A percentile compares a stretch with the other conserved stretches of the same genome.
Evolutionary conservation across 176 grass and related monocot species (phyloP).

Genomic region (Avena atlantica): DNA sequence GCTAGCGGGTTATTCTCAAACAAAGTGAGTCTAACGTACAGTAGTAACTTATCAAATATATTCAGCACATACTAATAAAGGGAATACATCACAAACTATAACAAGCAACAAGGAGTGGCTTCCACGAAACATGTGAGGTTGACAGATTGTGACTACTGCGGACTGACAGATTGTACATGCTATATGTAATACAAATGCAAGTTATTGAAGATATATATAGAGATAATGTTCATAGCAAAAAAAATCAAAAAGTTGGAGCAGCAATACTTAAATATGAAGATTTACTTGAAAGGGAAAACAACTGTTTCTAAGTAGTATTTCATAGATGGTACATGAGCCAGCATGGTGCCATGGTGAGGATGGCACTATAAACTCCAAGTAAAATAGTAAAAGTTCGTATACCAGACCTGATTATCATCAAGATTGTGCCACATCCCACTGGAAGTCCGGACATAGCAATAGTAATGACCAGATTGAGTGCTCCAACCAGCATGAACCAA

Average conservation of each 20-base stretch:
- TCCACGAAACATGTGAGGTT: not conserved
- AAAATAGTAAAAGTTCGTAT: slow-evolving; percentile 28
- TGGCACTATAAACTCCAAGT: slow-evolving; percentile 18
- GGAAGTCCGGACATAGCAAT: slow-evolving; percentile 94
- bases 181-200: slow-evolving; percentile 8
- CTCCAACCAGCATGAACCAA: slow-evolving; percentile 93
- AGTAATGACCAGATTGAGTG: slow-evolving; percentile 96
- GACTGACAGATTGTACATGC: not conserved
- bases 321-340: slow-evolving; percentile 1
- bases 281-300: not conserved
- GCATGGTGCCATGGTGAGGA: not conserved
- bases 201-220: not conserved
- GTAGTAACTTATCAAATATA: slow-evolving; percentile 15
- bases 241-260: not conserved
- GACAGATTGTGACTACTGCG: not conserved
- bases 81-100: slow-evolving; percentile 5
- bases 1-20: not conserved
- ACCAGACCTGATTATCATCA: slow-evolving; percentile 93
- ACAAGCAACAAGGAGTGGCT: not conserved
- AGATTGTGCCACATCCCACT: slow-evolving; percentile 99
- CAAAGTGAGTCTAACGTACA: not conserved
- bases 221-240: not conserved
- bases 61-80: slow-evolving; percentile 19
- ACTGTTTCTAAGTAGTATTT: slow-evolving; percentile 22
- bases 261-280: not conserved